Percentiles rank a stretch among this genome's conserved stretches.
Conservation (phyloP, 139 green algal species). For the Coccomyxa sp. region DNA sequence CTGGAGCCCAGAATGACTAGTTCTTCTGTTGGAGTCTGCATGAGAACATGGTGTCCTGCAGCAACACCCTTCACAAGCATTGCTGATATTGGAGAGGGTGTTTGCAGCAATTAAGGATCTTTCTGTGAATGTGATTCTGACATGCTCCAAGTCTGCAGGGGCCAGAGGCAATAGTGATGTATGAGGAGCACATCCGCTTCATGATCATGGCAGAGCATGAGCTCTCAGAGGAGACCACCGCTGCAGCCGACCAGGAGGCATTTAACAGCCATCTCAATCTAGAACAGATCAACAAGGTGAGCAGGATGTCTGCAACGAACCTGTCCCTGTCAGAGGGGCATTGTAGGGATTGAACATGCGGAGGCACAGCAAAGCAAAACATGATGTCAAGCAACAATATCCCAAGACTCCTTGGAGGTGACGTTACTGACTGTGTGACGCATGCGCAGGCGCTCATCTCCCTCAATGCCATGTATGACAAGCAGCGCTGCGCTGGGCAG, state of each 20-base stretch:
- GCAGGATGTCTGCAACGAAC: too few relatives aligned
- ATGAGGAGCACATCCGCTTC: conserved; percentile 71
- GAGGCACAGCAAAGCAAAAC: too few relatives aligned
- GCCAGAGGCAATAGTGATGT: conserved; percentile 37
- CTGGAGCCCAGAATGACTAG: too few relatives aligned
- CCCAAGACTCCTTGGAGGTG: too few relatives aligned
- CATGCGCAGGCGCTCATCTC: conserved; percentile 44
- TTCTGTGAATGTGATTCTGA: too few relatives aligned
- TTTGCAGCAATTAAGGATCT: background rate
- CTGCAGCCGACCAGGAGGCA: conserved; percentile 35
- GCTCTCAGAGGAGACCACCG: conserved; percentile 39
- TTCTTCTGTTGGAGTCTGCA: background rate
- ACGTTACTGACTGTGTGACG: too few relatives aligned
- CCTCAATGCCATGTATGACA: conserved; percentile 67
- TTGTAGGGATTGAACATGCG: too few relatives aligned
- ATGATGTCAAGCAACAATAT: too few relatives aligned
- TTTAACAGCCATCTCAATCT: conserved; percentile 83
- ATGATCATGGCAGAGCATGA: conserved; percentile 74
- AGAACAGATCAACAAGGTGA: conserved; percentile 80
- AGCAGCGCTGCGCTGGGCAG: conserved; percentile 20
- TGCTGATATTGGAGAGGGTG: too few relatives aligned
- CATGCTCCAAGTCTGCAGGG: too few relatives aligned
- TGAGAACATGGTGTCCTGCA: background rate
- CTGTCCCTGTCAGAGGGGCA: too few relatives aligned
- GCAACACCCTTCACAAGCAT: too few relatives aligned